Conservation (phyloP, 192 early-diverging fungal species). For the Pilaira anomala region DNA sequence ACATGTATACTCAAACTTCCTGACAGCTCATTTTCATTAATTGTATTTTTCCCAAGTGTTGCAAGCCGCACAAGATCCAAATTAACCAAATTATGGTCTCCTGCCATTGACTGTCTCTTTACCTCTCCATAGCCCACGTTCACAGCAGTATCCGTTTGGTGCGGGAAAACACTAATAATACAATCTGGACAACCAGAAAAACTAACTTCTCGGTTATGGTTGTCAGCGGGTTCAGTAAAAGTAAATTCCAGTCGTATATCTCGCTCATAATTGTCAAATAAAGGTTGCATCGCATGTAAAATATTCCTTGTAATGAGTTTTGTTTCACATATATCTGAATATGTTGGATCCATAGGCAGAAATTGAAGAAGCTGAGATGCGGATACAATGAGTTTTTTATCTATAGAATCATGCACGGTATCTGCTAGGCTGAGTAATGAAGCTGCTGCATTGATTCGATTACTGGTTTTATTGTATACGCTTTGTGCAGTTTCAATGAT, state of each 20-base stretch:
- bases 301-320: slow-evolving; percentile 16
- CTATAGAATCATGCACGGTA: background rate
- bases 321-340: slow-evolving; percentile 8
- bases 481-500: slow-evolving; percentile 14
- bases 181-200: slow-evolving; percentile 20
- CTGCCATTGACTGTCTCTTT: slow-evolving; percentile 12
- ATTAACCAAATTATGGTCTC: slow-evolving; percentile 15
- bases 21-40: background rate
- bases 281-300: slow-evolving; percentile 9
- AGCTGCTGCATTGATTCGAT: slow-evolving; percentile 5
- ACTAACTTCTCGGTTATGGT: slow-evolving; percentile 4
- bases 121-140: slow-evolving; percentile 10
- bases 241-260: slow-evolving; percentile 12
- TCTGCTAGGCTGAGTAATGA: slow-evolving; percentile 9
- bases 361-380: slow-evolving; percentile 13
- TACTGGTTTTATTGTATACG: slow-evolving; percentile 5
- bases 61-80: slow-evolving; percentile 18
- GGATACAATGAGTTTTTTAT: slow-evolving; percentile 12
- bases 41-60: background rate
- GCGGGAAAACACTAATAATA: slow-evolving; percentile 12
- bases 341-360: slow-evolving; percentile 15
- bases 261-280: slow-evolving; percentile 13
- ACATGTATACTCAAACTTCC: slow-evolving; percentile 1
- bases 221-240: slow-evolving; percentile 14
- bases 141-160: slow-evolving; percentile 15